Evolutionary conservation across 345 rosid species (phyloP), one percentile per base, ranked within the genome.

Genomic region (Toxicodendron radicans): DNA sequence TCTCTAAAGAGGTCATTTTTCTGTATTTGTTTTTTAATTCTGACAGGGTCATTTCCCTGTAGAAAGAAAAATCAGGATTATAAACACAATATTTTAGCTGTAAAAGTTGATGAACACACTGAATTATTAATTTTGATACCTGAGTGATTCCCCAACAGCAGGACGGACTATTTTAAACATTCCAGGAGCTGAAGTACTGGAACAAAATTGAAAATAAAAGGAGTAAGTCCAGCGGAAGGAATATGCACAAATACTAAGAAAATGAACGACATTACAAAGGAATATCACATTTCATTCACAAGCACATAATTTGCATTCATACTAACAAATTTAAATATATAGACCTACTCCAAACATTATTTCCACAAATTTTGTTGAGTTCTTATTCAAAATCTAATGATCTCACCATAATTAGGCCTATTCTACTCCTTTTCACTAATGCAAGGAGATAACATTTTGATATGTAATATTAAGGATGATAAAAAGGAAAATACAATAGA

Each of bases 101-200:
- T 35, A 72, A 70, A 52, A 10, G 38, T 80, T 18, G 56, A 70
- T 46, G 33, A 76, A 58, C 64, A 66, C 16, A 38, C 14, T 20
- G 32, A 77, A 32, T 43, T 70, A 67, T 66, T 68, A 46, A 58
- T 71, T 46, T 32, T 45, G 72, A 77, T 81, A 92, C 99, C 99
- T 92, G 73, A 91, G 71, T 60, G 99, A 90, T 83, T 92, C 97
- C 73, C 99, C 99, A 75, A 95, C 92, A 58, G 98, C 85, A 81
- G 99, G 97, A 35, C 97, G 92, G 35, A 95, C 91, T 51, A 87
- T 90, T 88, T 92, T 95, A 80, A 81, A 95, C 87, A 87, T 74
- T 70, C 95, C 97, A 68, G 97, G 88, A 63, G 91, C 85, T 51
- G 95, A 81, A 73, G 95, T 64, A 76, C 97, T 95, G 92, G 56